Evolutionary conservation across 1,139 yeast genomes (phyloP).

Genomic region (Barnettozyma hawaiiensis): DNA sequence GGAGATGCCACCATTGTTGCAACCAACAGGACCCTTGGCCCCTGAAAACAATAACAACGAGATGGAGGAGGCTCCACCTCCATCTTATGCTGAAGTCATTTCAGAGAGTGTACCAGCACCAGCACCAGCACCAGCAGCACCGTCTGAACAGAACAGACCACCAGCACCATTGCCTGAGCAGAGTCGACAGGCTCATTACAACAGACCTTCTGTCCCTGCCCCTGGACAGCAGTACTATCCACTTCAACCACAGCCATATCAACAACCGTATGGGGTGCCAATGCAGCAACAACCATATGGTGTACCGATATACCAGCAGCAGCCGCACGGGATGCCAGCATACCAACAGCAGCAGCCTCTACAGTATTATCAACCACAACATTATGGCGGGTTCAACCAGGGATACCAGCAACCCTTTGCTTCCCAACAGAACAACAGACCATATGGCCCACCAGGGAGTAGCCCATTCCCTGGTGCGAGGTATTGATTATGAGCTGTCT

Average conservation of each 20-base stretch:
- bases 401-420: not conserved
- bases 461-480: conserved; percentile 1
- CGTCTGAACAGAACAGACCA: not conserved
- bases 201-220: not conserved
- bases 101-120: not conserved
- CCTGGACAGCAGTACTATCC: not conserved
- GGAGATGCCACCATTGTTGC: not conserved
- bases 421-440: not conserved
- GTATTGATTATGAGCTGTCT: not conserved
- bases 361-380: not conserved
- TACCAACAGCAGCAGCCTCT: no score
- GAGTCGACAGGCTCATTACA: not conserved
- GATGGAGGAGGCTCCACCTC: not conserved
- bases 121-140: no score
- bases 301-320: not conserved
- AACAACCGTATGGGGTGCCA: not conserved
- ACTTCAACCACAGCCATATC: not conserved
- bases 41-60: no score
- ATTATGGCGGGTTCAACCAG: not conserved
- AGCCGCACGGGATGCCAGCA: no score
- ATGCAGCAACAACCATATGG: not conserved
- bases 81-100: not conserved
- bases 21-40: no score
- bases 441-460: not conserved
- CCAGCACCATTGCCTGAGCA: not conserved